Evolutionary conservation across 2,329 filamentous ascomycete species (phyloP), one percentile per base, ranked within the genome.

Genomic region (Karstenula rhodostoma): DNA sequence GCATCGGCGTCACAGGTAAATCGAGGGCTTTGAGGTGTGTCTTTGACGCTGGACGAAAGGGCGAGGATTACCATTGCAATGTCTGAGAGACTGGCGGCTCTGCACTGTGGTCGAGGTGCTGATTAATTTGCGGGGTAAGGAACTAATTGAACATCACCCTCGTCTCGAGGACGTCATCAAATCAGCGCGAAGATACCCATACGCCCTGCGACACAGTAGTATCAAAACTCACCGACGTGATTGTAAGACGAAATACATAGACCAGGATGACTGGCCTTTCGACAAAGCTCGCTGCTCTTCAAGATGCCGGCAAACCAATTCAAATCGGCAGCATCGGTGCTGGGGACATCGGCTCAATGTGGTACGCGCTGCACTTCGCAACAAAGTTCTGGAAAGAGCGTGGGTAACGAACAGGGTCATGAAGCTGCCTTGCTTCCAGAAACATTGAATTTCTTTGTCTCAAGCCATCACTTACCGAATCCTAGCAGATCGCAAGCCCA

Each of bases 341-440:
- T 42, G 80, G 80, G 56, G 82, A 82, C 61, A 82, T 82, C 56
- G 80, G 80, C 2, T 81, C 78, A 15, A 82, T 82, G 81, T 82
- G 80, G 71, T 74, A 62, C 54, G 67, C 69, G 32, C 5, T 29
- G 8, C 33, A n/a, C 8, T n/a, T 23, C 23, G 10, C 4, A 19
- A 10, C n/a, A 2, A 22, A 22, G 4, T 47, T 2, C 9, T 13
- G 4, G 27, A 29, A 13, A 27, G 10, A n/a, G 44, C 23, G 5
- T 27, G 10, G 3, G 23, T 4, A 27, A 9, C 5, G 25, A n/a
- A 29, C 4, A 7, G 12, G 9, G 25, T 5, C 5, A 47, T 4
- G 13, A 2, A 17, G 15, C 7, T 5, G 9, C 4, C 19, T 19
- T 6, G 44, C 6, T 5, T 7, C 5, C 19, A 13, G 23, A 15